Base-by-base conservation (phyloP, 768 basidiomycete genomes). In the Dentipellis fragilis region DNA sequence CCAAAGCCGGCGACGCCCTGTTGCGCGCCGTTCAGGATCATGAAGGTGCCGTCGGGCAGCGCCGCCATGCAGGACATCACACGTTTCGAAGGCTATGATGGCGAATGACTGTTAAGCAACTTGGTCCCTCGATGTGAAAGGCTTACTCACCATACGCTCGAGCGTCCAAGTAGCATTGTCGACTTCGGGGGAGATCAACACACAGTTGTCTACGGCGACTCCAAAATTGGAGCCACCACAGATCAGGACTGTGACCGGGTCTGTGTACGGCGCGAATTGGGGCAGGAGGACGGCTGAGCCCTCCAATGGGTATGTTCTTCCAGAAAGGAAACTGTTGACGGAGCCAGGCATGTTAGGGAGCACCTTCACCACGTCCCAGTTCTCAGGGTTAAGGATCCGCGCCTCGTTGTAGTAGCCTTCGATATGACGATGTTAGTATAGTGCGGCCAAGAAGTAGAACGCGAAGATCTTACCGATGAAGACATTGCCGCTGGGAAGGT, bases 371-470 rank as follows among this genome's bases (percentile, higher is more conserved):
- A 88, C 89, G 19, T 73, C 68, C 59, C 90, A 88, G 1, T 79
- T 85, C 10, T 65, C 71, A 0, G 84, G 81, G 56, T 90, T 77
- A 23, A 90, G 71, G 57, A 90, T 79, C 14, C 88, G 81, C 0
- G 88, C 89, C 67, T 90, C 85, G 58, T 91, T 90, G 71, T 82
- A 89, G 63, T 90, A 89, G 0, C 75, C 86, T 88, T 57, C 8
- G 16, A 29, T 6, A 29, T 29, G 29, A 29, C 29, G 29, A 3
- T 29, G 29, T 29, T 51, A 6, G 29, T 29, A 29, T 29, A 29
- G 29, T 29, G 29, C 6, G 6, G 6, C 29, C 3, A 3, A 29
- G 29, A 29, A 29, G 29, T 29, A 29, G 29, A 29, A 29, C 29
- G 29, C 6, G 9, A 40, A 10, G 48, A n/a, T 38, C n/a, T 36